A percentile compares a stretch with the other conserved stretches of the same genome.
Conservation (phyloP, 345 rosid species). For the Zanthoxylum bungeanum region DNA sequence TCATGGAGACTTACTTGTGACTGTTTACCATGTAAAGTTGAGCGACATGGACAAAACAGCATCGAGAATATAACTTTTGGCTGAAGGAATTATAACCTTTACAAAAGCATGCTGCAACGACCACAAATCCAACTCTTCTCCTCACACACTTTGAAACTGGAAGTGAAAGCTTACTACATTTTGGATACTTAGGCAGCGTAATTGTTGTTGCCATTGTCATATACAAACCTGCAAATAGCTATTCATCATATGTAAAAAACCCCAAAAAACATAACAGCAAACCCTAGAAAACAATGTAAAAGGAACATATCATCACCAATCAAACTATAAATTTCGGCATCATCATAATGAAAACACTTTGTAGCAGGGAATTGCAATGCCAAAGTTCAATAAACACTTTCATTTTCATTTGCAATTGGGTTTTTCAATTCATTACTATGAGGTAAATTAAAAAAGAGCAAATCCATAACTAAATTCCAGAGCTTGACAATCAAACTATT, state of each 20-base stretch:
- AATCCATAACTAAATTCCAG: neutral
- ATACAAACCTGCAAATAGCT: slow-evolving; percentile 21
- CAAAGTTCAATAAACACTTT: neutral
- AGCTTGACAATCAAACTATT: neutral
- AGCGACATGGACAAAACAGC: slow-evolving; percentile 26
- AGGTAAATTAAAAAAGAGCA: neutral
- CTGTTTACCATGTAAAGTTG: slow-evolving; percentile 31
- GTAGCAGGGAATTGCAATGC: neutral
- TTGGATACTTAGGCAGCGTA: slow-evolving; percentile 27
- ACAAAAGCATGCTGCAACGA: slow-evolving; percentile 21
- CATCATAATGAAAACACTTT: neutral
- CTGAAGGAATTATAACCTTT: slow-evolving; percentile 29
- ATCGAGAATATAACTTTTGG: slow-evolving; percentile 31
- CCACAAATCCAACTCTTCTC: slow-evolving; percentile 25
- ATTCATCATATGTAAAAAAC: slow-evolving; percentile 2
- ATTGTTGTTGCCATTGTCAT: slow-evolving; percentile 37
- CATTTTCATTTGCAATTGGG: neutral
- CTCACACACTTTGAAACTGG: slow-evolving; percentile 22
- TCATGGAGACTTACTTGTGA: slow-evolving; percentile 31
- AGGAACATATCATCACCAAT: neutral
- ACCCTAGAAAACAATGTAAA: neutral
- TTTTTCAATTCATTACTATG: neutral
- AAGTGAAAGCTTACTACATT: slow-evolving; percentile 13
- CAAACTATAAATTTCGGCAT: neutral
- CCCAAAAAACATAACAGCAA: neutral